Percentiles rank a stretch among this genome's conserved stretches.
phyloP scores from a whole-genome alignment of 2,329 filamentous ascomycete genomes.

The Ascochyta viciae-villosae region DNA sequence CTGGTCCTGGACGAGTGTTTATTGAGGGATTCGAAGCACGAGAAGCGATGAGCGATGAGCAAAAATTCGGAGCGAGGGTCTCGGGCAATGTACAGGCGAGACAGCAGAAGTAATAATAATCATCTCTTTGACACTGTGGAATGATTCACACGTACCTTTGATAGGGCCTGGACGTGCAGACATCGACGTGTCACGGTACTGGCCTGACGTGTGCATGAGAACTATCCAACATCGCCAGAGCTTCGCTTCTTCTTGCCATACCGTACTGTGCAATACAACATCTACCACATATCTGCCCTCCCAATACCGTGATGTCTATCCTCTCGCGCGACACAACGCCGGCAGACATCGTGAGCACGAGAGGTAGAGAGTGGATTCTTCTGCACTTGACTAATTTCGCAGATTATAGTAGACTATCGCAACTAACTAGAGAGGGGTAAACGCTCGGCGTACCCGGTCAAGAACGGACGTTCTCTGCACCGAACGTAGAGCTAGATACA shows the following conservation, averaged over 20 bases:
- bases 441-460: too few relatives aligned
- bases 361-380: too few relatives aligned
- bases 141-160: background rate
- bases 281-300: background rate
- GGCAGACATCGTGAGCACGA: background rate
- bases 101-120: slow-evolving; percentile 13
- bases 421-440: too few relatives aligned
- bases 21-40: background rate
- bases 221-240: background rate
- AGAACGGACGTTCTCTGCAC: too few relatives aligned
- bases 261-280: too few relatives aligned
- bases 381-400: too few relatives aligned
- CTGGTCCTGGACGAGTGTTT: background rate
- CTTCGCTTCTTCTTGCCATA: background rate
- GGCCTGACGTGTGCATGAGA: background rate
- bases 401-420: too few relatives aligned
- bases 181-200: background rate
- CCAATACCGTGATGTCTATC: background rate
- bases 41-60: background rate
- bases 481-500: too few relatives aligned
- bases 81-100: slow-evolving; percentile 5
- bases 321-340: background rate
- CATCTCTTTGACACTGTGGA: slow-evolving; percentile 7
- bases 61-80: background rate
- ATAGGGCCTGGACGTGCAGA: background rate